phyloP scores from a whole-genome alignment of 2,329 filamentous ascomycete species.

The Penicillium sp. region DNA sequence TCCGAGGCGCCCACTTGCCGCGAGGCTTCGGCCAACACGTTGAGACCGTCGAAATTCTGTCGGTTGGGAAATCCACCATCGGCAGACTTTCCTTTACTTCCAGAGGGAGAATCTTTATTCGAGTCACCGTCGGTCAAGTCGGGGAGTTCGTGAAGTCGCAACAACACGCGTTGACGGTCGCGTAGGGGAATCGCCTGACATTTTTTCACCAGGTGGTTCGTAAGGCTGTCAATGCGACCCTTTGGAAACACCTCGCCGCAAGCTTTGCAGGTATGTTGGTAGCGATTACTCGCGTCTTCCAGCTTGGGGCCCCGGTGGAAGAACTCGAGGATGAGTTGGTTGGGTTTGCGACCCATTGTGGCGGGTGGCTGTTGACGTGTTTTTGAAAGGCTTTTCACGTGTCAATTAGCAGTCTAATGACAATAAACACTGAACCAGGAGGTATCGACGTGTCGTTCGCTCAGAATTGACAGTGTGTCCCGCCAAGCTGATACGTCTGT shows the following conservation, averaged over 20 bases:
- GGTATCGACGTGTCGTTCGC: background rate
- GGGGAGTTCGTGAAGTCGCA: constrained; percentile 62
- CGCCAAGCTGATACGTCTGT: constrained; percentile 2
- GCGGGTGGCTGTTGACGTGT: background rate
- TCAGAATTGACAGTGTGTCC: background rate
- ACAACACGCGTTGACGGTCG: constrained; percentile 65
- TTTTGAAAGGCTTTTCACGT: background rate
- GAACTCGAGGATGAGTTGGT: constrained; percentile 75
- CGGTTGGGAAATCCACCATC: constrained; percentile 41
- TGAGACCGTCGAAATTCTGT: constrained; percentile 67
- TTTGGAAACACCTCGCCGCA: constrained; percentile 86
- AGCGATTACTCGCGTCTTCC: constrained; percentile 80
- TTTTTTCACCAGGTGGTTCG: constrained; percentile 73
- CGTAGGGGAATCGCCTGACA: constrained; percentile 68
- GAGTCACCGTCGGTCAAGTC: constrained; percentile 40
- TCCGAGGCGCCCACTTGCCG: constrained; percentile 58
- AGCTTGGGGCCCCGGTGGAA: constrained; percentile 81
- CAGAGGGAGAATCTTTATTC: constrained; percentile 33
- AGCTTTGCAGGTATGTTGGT: constrained; percentile 79
- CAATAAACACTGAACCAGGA: background rate
- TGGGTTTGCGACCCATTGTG: constrained; percentile 72
- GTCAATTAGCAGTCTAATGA: background rate
- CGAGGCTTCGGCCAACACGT: constrained; percentile 81
- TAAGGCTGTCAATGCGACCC: constrained; percentile 74
- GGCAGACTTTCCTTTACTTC: constrained; percentile 30